Conservation (phyloP, 2,329 filamentous ascomycete genomes). For the Chaetomiaceae sp. region DNA sequence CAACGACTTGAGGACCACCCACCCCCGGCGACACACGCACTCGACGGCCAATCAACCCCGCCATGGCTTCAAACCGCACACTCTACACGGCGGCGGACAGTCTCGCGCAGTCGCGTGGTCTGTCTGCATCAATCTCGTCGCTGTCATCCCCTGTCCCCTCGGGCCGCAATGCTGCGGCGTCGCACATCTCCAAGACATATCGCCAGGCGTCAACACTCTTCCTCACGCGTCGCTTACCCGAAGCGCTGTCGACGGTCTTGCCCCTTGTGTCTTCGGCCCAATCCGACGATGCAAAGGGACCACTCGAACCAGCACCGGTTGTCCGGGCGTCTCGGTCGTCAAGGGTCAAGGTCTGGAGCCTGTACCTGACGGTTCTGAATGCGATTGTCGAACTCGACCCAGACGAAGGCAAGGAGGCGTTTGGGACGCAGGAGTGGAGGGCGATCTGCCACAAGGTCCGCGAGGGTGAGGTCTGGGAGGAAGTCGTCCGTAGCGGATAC, state of each 20-base stretch:
- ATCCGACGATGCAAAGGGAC: constrained; percentile 41
- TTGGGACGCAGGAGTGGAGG: constrained; percentile 83
- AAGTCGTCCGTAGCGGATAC: constrained; percentile 83
- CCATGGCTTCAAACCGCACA: constrained; percentile 10
- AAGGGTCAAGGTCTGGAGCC: constrained; percentile 92
- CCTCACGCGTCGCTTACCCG: constrained; percentile 85
- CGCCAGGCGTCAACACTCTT: constrained; percentile 92
- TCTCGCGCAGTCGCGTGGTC: constrained; percentile 46
- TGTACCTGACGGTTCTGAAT: constrained; percentile 92
- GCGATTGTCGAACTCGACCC: constrained; percentile 82
- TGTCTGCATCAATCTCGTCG: constrained; percentile 54
- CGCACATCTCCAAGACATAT: constrained; percentile 84
- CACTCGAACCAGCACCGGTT: constrained; percentile 63
- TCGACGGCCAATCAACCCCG: background rate
- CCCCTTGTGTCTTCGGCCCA: constrained; percentile 67
- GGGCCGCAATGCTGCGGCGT: constrained; percentile 58
- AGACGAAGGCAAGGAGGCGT: constrained; percentile 83
- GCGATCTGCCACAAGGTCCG: constrained; percentile 76
- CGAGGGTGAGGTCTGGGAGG: constrained; percentile 91
- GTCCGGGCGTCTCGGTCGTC: constrained; percentile 75
- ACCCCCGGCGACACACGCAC: constrained; percentile 2
- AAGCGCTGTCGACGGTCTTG: constrained; percentile 79
- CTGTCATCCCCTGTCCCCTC: constrained; percentile 63
- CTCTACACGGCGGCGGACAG: constrained; percentile 34
- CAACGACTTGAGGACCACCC: background rate